phyloP scores from a whole-genome alignment of 257 asterid genomes.

The Handroanthus guayacan region DNA sequence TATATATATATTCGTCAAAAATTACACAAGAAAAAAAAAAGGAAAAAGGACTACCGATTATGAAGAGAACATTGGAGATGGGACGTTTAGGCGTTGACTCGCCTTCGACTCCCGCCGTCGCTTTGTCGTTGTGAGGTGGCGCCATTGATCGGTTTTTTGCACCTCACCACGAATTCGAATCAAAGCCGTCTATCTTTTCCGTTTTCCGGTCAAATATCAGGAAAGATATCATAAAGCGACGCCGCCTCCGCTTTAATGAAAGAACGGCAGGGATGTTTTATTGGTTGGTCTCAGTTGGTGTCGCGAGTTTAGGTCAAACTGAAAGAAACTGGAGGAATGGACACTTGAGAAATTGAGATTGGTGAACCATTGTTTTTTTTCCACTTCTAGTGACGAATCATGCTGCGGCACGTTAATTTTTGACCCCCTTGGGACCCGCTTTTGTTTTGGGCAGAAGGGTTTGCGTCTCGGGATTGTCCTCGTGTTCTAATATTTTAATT shows the following conservation, averaged over 20 bases:
- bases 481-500: too few relatives aligned
- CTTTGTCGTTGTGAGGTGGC: slow-evolving; percentile 57
- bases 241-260: slow-evolving; percentile 2
- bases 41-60: slow-evolving; percentile 63
- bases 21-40: not conserved
- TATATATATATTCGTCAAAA: slow-evolving; percentile 14
- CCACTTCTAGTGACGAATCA: not conserved
- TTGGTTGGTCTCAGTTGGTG: not conserved
- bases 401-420: not conserved
- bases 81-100: slow-evolving; percentile 53
- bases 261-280: not conserved
- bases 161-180: slow-evolving; percentile 28
- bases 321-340: slow-evolving; percentile 31
- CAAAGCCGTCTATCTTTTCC: not conserved
- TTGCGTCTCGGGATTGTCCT: too few relatives aligned
- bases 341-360: slow-evolving; percentile 10
- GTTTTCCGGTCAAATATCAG: slow-evolving; percentile 23
- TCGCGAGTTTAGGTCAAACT: slow-evolving; percentile 34
- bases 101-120: slow-evolving; percentile 45
- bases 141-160: slow-evolving; percentile 52
- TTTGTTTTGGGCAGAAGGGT: not conserved
- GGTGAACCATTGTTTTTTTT: not conserved
- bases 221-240: not conserved
- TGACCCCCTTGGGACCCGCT: slow-evolving; percentile 20
- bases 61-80: slow-evolving; percentile 74